These are phyloP conservation scores for Penicillium sp. DNA, from an alignment of 2,329 filamentous ascomycete species.

Conservation along the genomic window DNA sequence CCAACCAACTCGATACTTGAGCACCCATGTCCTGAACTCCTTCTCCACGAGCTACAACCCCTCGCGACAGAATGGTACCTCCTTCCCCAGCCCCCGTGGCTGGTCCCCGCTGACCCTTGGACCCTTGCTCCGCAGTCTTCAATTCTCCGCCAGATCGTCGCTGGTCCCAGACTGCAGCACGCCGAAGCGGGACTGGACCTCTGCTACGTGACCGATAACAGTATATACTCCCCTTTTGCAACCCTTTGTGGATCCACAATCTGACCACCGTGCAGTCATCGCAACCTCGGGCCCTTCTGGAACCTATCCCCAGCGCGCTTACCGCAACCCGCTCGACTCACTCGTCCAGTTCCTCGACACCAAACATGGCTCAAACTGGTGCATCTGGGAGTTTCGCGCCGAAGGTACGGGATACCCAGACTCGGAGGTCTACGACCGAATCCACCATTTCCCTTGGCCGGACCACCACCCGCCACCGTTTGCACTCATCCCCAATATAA, in stretches of 20 bases:
- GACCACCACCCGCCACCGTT: conserved; percentile 98
- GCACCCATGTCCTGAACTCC: not conserved
- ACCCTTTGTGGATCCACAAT: not conserved
- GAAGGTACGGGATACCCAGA: conserved; percentile 97
- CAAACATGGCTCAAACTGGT: conserved; percentile 81
- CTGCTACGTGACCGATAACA: conserved; percentile 89
- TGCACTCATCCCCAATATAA: conserved; percentile 77
- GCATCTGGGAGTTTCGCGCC: conserved; percentile 96
- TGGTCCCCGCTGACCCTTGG: not conserved
- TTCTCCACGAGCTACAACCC: not conserved
- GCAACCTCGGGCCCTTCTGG: conserved; percentile 83
- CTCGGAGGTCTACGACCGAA: conserved; percentile 76
- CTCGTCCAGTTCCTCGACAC: conserved; percentile 84
- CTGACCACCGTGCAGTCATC: conserved; percentile 46
- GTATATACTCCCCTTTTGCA: conserved; percentile 19
- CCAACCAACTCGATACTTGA: not conserved
- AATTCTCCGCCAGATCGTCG: conserved; percentile 85
- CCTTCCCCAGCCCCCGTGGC: not conserved
- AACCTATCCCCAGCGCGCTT: conserved; percentile 85
- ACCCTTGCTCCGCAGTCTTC: conserved; percentile 54
- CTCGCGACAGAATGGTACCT: not conserved
- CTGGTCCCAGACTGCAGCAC: conserved; percentile 78
- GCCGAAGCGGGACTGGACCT: conserved; percentile 86
- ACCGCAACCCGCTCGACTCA: conserved; percentile 86
- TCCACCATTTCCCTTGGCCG: conserved; percentile 92